These are phyloP conservation scores for Torulaspora microellipsoides DNA, from an alignment of 805 yeast species.

Conservation along the genomic window DNA sequence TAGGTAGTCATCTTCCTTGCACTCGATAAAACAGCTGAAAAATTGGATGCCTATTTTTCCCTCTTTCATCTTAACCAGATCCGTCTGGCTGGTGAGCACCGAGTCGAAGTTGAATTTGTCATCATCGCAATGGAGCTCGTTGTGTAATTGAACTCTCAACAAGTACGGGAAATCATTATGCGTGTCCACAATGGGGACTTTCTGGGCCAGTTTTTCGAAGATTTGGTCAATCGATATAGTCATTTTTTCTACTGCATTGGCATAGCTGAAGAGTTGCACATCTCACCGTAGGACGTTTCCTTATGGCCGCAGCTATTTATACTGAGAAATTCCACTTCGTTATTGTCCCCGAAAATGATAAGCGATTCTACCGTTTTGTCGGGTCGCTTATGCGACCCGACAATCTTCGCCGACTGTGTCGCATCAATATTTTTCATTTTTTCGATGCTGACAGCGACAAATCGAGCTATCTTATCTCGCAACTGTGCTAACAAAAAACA, in stretches of 20 bases:
- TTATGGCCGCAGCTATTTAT: not conserved
- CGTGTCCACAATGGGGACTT: slow-evolving; percentile 43
- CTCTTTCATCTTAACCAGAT: slow-evolving; percentile 38
- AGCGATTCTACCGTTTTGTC: not conserved
- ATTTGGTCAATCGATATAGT: not conserved
- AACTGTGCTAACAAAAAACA: not conserved
- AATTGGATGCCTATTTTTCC: slow-evolving; percentile 49
- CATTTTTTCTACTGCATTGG: not conserved
- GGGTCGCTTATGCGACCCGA: not conserved
- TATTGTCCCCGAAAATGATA: not conserved
- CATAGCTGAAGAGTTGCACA: no score
- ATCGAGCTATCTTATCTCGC: not conserved
- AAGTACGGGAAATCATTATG: slow-evolving; percentile 52
- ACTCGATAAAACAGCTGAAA: slow-evolving; percentile 47
- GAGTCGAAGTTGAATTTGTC: slow-evolving; percentile 34
- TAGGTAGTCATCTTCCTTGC: slow-evolving; percentile 38
- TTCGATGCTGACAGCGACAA: not conserved
- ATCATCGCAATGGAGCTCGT: slow-evolving; percentile 25
- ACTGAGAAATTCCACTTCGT: not conserved
- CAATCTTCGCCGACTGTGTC: not conserved
- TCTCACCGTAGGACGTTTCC: not conserved
- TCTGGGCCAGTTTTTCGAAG: slow-evolving; percentile 2
- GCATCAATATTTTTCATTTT: not conserved
- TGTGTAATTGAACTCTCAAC: slow-evolving; percentile 40
- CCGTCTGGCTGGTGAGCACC: slow-evolving; percentile 42